These are phyloP conservation scores for Circinella umbellata DNA, from an alignment of 371 early-diverging fungal species.

Conservation along the genomic window DNA sequence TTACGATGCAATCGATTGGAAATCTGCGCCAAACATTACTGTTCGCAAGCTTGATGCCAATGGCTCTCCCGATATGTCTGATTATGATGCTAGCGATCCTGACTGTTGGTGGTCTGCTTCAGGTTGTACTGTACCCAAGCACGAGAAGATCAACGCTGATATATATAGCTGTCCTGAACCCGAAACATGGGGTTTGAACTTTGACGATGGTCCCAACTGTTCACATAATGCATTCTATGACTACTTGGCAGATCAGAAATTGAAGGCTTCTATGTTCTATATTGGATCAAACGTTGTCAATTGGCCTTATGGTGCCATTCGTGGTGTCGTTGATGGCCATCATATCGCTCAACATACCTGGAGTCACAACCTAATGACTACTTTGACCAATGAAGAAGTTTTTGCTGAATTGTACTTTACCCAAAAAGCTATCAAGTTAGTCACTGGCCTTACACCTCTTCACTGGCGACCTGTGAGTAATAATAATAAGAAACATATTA, in stretches of 20 bases:
- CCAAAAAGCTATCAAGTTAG: conserved; percentile 64
- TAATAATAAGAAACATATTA: conserved; percentile 1
- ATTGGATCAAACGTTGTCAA: conserved; percentile 70
- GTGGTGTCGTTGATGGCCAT: conserved; percentile 62
- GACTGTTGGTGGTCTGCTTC: conserved; percentile 60
- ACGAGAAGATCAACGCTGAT: conserved; percentile 43
- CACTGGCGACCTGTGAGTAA: conserved; percentile 55
- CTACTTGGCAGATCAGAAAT: conserved; percentile 46
- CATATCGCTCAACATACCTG: conserved; percentile 78
- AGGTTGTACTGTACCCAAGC: conserved; percentile 51
- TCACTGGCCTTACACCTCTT: conserved; percentile 54
- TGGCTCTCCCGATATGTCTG: conserved; percentile 25
- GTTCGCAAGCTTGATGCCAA: conserved; percentile 21
- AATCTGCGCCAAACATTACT: conserved; percentile 29
- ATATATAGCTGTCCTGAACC: conserved; percentile 55
- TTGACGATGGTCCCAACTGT: conserved; percentile 70
- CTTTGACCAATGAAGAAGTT: conserved; percentile 71
- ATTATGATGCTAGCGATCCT: conserved; percentile 39
- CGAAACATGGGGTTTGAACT: conserved; percentile 69
- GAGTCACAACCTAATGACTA: conserved; percentile 70
- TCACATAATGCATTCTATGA: conserved; percentile 57
- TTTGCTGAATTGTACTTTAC: conserved; percentile 78
- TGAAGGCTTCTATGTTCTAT: conserved; percentile 70
- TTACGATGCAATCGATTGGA: conserved; percentile 37
- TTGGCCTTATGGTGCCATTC: conserved; percentile 60